Evolutionary conservation across 495 filamentous ascomycete genomes (phyloP).

Genomic region (Pseudoneurospora amorphoporcata): DNA sequence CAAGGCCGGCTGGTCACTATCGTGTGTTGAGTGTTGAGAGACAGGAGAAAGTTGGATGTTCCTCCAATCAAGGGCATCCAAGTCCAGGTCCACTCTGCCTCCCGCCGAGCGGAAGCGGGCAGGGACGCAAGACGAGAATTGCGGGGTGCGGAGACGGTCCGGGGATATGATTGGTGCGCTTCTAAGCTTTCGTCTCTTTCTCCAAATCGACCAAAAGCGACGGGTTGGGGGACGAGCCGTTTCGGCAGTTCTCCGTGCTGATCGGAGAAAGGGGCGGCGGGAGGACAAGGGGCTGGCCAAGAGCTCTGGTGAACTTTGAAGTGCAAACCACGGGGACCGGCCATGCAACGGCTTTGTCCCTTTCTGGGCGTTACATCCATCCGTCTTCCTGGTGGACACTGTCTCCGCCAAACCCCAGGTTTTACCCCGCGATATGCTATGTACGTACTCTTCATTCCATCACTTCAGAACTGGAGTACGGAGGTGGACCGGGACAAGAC

Average conservation of each 20-base stretch:
- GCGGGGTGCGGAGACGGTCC: not conserved
- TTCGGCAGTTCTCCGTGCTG: not conserved
- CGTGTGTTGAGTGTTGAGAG: not conserved
- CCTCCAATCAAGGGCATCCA: not conserved
- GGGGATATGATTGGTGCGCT: not conserved
- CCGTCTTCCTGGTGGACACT: not conserved
- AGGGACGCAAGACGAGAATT: not conserved
- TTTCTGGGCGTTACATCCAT: not conserved
- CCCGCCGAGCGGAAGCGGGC: not conserved
- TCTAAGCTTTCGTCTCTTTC: not conserved
- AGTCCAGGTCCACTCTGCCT: not conserved
- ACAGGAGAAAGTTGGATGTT: not conserved
- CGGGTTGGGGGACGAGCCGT: not conserved
- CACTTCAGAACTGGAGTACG: not conserved
- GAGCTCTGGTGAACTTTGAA: not conserved
- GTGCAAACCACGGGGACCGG: not conserved
- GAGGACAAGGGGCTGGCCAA: not conserved
- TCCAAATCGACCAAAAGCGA: not conserved
- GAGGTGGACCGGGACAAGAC: not conserved
- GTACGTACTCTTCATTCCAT: not conserved
- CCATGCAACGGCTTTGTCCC: not conserved
- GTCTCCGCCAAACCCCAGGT: not conserved
- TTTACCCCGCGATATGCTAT: not conserved
- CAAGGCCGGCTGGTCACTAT: not conserved
- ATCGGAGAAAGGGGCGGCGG: not conserved